Evolutionary conservation across 2,329 filamentous ascomycete species (phyloP), one percentile per base, ranked within the genome.

Genomic region (Trichoderma guizhouense): DNA sequence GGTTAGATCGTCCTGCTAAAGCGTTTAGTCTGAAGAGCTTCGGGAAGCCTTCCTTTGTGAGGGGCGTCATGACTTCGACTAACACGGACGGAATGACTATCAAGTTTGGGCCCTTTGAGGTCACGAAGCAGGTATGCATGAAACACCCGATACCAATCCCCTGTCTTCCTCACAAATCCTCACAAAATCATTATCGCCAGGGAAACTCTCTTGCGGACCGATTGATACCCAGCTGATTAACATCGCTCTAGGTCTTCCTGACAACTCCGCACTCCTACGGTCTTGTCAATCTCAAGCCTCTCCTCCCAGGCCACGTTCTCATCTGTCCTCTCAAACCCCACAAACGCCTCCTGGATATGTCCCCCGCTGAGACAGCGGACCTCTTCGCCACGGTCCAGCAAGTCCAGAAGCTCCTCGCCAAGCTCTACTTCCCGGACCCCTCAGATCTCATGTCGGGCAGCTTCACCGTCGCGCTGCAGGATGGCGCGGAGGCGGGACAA

Each of bases 401-500:
- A 53, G 91, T 97, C 7, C 91, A 95, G 76, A 88, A 87, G 61
- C 94, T 97, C 84, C 87, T 98, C 12, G 88, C 88, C 0, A 82
- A 81, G 18, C 81, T 83, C 43, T 90, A 90, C 78, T 90, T 91
- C 75, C 74, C 77, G 9, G 85, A 34, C 81, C 90, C 74, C 87
- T 15, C 67, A 28, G 68, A 77, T 55, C 79, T 82, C 11, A 82
- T 86, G 39, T 92, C 90, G 7, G 90, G 93, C 11, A 92, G 93
- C 72, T 92, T 98, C 83, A 98, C 97, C 79, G 91, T 99, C 64
- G 95, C 95, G 0, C 88, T 99, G n/a, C 96, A 99, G 81, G 96
- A 99, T 81, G 96, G 96, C 24, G 84, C 86, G 36, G 93, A 94
- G 72, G 94, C 96, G 1, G 96, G 96, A 0, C 96, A 99, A 87